A percentile compares a stretch with the other conserved stretches of the same genome.
phyloP scores from a whole-genome alignment of 1,139 yeast species.

The Candida neerlandica region DNA sequence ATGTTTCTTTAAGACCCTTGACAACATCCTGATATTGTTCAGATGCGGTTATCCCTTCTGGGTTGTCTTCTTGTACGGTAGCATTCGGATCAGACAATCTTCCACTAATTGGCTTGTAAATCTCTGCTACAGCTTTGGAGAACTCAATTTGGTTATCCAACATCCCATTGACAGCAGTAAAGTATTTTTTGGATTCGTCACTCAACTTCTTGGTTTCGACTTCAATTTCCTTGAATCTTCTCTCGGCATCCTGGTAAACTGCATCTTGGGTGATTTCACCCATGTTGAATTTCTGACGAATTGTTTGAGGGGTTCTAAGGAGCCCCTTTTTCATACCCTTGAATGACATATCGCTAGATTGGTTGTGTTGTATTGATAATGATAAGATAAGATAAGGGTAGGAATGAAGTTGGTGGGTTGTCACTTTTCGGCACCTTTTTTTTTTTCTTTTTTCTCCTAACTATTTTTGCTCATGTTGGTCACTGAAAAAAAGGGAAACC shows the following conservation, averaged over 20 bases:
- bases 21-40: slow-evolving; percentile 90
- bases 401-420: not conserved
- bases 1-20: slow-evolving; percentile 76
- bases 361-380: not conserved
- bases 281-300: slow-evolving; percentile 80
- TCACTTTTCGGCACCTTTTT: not conserved
- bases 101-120: slow-evolving; percentile 94
- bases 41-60: slow-evolving; percentile 93
- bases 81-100: slow-evolving; percentile 87
- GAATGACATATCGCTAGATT: slow-evolving; percentile 71
- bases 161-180: slow-evolving; percentile 91
- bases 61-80: slow-evolving; percentile 86
- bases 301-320: slow-evolving; percentile 80
- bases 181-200: slow-evolving; percentile 87
- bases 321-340: slow-evolving; percentile 90
- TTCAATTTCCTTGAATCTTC: slow-evolving; percentile 92
- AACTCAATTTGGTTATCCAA: slow-evolving; percentile 90
- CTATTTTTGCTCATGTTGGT: not conserved
- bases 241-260: slow-evolving; percentile 91
- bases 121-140: slow-evolving; percentile 91
- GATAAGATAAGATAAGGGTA: not conserved
- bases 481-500: too few relatives aligned
- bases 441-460: not conserved
- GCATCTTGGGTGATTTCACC: slow-evolving; percentile 85
- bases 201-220: slow-evolving; percentile 85